Conservation (phyloP, 116 monocot species). For the Dioscorea cayenensis region DNA sequence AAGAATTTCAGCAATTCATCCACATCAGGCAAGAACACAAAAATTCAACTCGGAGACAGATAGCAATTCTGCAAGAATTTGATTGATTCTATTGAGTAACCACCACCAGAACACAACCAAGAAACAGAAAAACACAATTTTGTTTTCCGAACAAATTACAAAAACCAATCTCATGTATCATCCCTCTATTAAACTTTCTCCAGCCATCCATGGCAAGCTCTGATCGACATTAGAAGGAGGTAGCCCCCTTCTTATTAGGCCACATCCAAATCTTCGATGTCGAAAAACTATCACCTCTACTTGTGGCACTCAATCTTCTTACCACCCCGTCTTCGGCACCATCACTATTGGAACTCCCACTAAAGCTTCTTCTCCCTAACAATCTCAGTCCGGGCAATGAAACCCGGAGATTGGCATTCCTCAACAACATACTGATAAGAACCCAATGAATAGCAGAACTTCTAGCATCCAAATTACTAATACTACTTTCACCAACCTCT, state of each 20-base stretch:
- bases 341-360: slow-evolving; percentile 1
- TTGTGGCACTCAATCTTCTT: slow-evolving; percentile 34
- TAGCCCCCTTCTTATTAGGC: slow-evolving; percentile 48
- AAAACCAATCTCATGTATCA: slow-evolving; percentile 21
- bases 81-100: slow-evolving; percentile 6
- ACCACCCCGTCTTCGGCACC: slow-evolving; percentile 39
- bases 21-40: neutral
- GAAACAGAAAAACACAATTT: neutral
- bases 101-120: slow-evolving; percentile 2
- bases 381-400: slow-evolving; percentile 14
- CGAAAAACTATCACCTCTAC: slow-evolving; percentile 77
- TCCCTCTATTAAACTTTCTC: slow-evolving; percentile 3
- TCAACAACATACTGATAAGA: slow-evolving; percentile 69
- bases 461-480: slow-evolving; percentile 62
- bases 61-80: slow-evolving; percentile 3
- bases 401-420: slow-evolving; percentile 39
- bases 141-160: neutral
- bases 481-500: slow-evolving; percentile 59
- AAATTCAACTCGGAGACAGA: neutral
- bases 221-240: slow-evolving; percentile 14
- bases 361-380: slow-evolving; percentile 15
- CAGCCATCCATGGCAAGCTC: slow-evolving; percentile 17
- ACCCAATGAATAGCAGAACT: slow-evolving; percentile 78
- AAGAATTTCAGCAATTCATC: neutral
- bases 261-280: slow-evolving; percentile 85